Conservation (phyloP, 164 flowering plant species). For the Tetrastigma voinierianum region DNA sequence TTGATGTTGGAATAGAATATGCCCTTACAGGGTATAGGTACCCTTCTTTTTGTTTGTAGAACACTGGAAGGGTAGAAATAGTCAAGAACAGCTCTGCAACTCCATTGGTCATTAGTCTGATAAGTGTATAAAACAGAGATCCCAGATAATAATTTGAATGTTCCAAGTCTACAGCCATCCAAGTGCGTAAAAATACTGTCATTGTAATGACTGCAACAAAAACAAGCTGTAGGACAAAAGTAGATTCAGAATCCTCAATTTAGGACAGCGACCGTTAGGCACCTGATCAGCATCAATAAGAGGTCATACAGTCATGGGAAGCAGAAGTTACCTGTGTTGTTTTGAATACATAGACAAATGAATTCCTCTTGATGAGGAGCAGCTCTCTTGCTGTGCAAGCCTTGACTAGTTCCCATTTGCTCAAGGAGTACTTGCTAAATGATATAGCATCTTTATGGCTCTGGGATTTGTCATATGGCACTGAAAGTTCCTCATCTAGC, state of each 20-base stretch:
- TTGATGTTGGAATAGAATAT: slow-evolving; percentile 48
- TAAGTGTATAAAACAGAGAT: slow-evolving; percentile 37
- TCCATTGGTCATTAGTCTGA: slow-evolving; percentile 49
- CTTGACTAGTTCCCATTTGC: slow-evolving; percentile 49
- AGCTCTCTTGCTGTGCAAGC: slow-evolving; percentile 51
- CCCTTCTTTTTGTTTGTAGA: slow-evolving; percentile 50
- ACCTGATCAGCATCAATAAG: not conserved
- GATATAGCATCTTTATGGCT: slow-evolving; percentile 32
- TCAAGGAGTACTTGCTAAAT: slow-evolving; percentile 32
- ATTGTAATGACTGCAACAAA: slow-evolving; percentile 42
- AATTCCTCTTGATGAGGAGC: slow-evolving; percentile 54
- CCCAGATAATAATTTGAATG: slow-evolving; percentile 43
- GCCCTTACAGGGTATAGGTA: slow-evolving; percentile 61
- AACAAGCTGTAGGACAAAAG: slow-evolving; percentile 29
- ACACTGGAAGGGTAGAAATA: slow-evolving; percentile 43
- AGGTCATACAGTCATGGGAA: too few relatives aligned
- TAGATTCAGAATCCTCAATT: not conserved
- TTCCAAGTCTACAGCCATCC: slow-evolving; percentile 27
- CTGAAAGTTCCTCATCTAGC: slow-evolving; percentile 33
- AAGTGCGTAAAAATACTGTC: slow-evolving; percentile 52
- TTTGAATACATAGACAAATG: slow-evolving; percentile 51
- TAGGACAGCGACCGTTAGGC: not conserved
- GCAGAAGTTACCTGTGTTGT: slow-evolving; percentile 36
- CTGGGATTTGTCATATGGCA: slow-evolving; percentile 36
- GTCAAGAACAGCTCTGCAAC: slow-evolving; percentile 49